Percentiles rank a stretch among this genome's conserved stretches.
These are phyloP conservation scores for Trichomonascus vanleenenianus DNA, from an alignment of 805 yeast genomes.

Conservation along the genomic window DNA sequence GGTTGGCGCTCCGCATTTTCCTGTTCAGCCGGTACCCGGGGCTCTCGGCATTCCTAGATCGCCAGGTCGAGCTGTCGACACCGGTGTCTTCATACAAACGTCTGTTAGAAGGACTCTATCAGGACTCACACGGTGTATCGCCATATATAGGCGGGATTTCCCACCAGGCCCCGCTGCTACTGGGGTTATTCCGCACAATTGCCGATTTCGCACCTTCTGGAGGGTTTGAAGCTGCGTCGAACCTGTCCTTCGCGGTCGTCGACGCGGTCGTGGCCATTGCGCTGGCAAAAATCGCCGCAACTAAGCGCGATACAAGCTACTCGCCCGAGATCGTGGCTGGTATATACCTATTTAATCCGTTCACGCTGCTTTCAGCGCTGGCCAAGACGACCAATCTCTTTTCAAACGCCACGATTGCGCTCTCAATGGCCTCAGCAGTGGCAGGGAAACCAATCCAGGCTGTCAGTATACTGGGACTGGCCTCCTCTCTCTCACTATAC, in stretches of 20 bases:
- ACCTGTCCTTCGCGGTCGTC: slow-evolving; percentile 44
- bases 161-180: slow-evolving; percentile 75
- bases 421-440: slow-evolving; percentile 39
- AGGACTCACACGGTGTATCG: slow-evolving; percentile 46
- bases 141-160: slow-evolving; percentile 81
- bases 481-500: slow-evolving; percentile 56
- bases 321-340: slow-evolving; percentile 44
- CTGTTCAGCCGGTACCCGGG: slow-evolving; percentile 19
- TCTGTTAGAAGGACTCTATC: slow-evolving; percentile 58
- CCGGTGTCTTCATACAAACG: slow-evolving; percentile 62
- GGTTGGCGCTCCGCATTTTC: slow-evolving; percentile 18
- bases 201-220: slow-evolving; percentile 14
- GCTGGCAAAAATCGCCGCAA: slow-evolving; percentile 28
- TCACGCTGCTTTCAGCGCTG: slow-evolving; percentile 58
- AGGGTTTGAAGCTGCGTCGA: slow-evolving; percentile 12
- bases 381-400: slow-evolving; percentile 61
- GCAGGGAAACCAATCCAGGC: slow-evolving; percentile 36
- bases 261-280: slow-evolving; percentile 54
- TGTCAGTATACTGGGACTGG: slow-evolving; percentile 48
- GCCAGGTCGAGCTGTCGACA: slow-evolving; percentile 60
- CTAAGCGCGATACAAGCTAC: slow-evolving; percentile 19
- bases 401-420: slow-evolving; percentile 49
- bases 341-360: slow-evolving; percentile 73
- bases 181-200: slow-evolving; percentile 40
- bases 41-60: slow-evolving; percentile 32